Conservation (phyloP, 208 protist species). For the Dictyostelium gargantuum region DNA sequence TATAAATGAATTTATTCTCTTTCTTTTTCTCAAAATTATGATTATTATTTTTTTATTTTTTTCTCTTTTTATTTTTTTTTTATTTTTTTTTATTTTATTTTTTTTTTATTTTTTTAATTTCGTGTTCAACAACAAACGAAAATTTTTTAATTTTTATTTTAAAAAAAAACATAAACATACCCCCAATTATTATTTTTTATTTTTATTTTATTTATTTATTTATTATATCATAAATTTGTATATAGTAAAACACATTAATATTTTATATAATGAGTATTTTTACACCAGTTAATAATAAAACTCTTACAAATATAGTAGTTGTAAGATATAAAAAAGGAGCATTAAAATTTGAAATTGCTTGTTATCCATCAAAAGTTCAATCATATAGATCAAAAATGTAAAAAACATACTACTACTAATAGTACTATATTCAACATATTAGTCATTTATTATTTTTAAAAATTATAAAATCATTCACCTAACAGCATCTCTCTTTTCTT, state of each 20-base stretch:
- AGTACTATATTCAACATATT: background rate
- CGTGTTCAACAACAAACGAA: no score
- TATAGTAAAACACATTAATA: background rate
- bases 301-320: constrained; percentile 91
- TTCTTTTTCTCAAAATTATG: no score
- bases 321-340: constrained; percentile 88
- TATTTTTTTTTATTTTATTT: no score
- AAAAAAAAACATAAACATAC: no score
- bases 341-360: constrained; percentile 91
- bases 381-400: constrained; percentile 86
- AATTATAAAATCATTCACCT: no score
- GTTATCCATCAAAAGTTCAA: constrained; percentile 92
- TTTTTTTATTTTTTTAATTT: no score
- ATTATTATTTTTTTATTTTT: no score
- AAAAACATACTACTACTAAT: background rate
- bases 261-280: constrained; percentile 76
- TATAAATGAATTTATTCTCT: no score
- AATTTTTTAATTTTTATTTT: no score
- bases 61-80: no score
- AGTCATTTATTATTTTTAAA: background rate
- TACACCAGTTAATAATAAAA: constrained; percentile 89
- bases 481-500: no score
- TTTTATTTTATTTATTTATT: background rate
- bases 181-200: background rate
- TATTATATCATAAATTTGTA: no score